Conservation (phyloP, 257 asterid genomes). For the Fraxinus cuspidata region DNA sequence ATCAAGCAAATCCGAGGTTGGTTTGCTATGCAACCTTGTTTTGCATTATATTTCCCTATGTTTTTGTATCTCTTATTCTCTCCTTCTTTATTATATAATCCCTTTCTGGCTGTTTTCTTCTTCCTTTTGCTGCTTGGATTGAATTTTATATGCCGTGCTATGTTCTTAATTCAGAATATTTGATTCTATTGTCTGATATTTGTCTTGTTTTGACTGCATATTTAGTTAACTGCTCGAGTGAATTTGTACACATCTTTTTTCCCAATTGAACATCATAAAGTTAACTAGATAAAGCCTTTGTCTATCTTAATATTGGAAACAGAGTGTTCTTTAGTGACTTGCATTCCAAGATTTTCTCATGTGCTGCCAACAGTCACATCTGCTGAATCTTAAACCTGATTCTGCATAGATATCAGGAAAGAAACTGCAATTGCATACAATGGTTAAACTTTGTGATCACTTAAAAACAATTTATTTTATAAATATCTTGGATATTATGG, state of each 20-base stretch:
- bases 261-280: neutral
- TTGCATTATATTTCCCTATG: neutral
- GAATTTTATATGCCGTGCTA: neutral
- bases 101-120: neutral
- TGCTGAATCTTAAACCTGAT: neutral
- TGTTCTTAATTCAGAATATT: neutral
- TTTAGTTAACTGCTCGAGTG: neutral
- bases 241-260: neutral
- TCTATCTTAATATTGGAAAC: neutral
- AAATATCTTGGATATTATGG: neutral
- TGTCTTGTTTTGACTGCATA: neutral
- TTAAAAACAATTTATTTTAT: neutral
- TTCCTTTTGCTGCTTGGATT: neutral
- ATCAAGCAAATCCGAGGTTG: slow-evolving; percentile 41
- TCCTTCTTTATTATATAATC: neutral
- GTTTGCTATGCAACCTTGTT: slow-evolving; percentile 17
- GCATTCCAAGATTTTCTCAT: neutral
- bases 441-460: neutral
- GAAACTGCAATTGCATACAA: too few relatives aligned
- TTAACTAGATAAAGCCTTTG: neutral
- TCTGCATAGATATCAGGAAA: neutral
- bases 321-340: neutral
- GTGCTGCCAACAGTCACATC: neutral
- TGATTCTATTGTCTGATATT: neutral
- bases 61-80: slow-evolving; percentile 4